Evolutionary conservation across 441 rosid species (phyloP).

Genomic region (Erysimum pusillum): DNA sequence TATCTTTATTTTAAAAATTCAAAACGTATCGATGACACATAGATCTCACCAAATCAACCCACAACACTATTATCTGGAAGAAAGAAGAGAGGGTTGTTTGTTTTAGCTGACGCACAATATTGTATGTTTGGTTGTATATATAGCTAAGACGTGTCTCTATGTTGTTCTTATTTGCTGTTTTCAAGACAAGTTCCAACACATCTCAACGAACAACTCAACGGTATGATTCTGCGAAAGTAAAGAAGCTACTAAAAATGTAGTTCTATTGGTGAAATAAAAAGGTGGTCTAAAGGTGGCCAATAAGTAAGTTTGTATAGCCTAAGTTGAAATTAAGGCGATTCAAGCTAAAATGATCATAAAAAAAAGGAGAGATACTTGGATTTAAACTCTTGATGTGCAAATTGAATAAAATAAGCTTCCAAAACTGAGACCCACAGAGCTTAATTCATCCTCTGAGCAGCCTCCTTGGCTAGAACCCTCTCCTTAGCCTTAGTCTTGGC

Average conservation of each 20-base stretch:
- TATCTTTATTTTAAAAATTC: neutral
- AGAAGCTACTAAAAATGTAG: neutral
- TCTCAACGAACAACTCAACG: neutral
- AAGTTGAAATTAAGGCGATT: neutral
- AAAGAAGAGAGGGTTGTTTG: neutral
- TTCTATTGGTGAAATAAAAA: neutral
- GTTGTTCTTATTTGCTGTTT: no score
- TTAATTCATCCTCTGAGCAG: conserved; percentile 80
- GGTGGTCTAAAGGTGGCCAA: neutral
- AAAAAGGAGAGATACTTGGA: neutral
- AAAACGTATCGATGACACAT: neutral
- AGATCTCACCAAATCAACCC: neutral
- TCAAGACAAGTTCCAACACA: no score
- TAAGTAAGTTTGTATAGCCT: neutral
- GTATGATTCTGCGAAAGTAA: neutral
- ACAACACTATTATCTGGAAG: neutral
- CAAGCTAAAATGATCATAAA: neutral
- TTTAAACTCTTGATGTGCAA: neutral
- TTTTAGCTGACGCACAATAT: no score
- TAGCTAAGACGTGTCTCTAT: no score
- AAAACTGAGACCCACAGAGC: neutral
- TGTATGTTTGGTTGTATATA: no score
- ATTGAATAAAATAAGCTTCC: neutral
- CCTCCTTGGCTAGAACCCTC: conserved; percentile 81
- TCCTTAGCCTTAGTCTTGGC: conserved; percentile 87